Evolutionary conservation across 1,284 basidiomycete genomes (phyloP).

Genomic region (Papiliotrema flavescens): DNA sequence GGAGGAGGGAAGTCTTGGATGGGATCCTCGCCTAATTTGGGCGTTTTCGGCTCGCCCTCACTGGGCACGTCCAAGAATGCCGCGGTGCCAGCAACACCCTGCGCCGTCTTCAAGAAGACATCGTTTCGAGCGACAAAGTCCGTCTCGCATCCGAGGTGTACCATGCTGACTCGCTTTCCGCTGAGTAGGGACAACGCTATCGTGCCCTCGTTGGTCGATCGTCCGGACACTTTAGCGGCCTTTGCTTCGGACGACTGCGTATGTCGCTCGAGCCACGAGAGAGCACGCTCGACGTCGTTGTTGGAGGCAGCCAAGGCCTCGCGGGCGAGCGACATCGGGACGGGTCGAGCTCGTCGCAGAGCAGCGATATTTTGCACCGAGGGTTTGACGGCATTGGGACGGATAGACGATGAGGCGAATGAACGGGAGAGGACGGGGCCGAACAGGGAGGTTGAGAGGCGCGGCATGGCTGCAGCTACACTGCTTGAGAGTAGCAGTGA

Average conservation of each 20-base stretch:
- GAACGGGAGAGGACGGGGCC: constrained; percentile 7
- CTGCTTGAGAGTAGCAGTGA: too few relatives aligned
- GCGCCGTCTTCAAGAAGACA: constrained; percentile 72
- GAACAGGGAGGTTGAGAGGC: not conserved
- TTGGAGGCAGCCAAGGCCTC: constrained; percentile 75
- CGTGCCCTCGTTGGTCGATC: constrained; percentile 73
- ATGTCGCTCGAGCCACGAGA: constrained; percentile 74
- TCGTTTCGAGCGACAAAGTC: constrained; percentile 91
- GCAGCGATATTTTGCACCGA: constrained; percentile 76
- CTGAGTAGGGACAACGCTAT: constrained; percentile 71
- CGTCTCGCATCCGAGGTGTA: constrained; percentile 95
- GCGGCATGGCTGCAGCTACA: too few relatives aligned
- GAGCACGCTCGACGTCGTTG: constrained; percentile 69
- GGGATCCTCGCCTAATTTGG: constrained; percentile 40
- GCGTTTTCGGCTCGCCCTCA: constrained; percentile 21
- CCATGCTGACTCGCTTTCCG: constrained; percentile 69
- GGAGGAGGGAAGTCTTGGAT: constrained; percentile 53
- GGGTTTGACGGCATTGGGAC: constrained; percentile 29
- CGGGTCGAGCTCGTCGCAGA: constrained; percentile 71
- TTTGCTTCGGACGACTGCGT: constrained; percentile 58
- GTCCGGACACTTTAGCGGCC: constrained; percentile 74
- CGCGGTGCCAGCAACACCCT: constrained; percentile 79
- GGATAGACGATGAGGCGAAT: constrained; percentile 14
- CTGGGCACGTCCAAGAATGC: constrained; percentile 67
- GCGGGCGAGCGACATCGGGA: constrained; percentile 80